These are phyloP conservation scores for Phytopythium cucurbitacearum DNA, from an alignment of 352 stramenopile species.

Conservation along the genomic window DNA sequence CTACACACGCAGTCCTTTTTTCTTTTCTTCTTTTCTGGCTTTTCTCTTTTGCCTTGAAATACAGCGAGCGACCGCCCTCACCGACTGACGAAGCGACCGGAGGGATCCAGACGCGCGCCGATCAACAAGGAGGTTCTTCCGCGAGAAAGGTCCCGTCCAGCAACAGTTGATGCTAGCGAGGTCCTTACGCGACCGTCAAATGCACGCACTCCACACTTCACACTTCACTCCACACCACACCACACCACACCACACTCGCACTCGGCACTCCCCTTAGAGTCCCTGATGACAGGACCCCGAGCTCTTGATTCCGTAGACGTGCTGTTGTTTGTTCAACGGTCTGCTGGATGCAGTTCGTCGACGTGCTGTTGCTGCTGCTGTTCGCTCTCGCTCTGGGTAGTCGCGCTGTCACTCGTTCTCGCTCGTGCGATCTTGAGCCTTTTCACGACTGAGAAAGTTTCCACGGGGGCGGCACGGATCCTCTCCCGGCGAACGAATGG, in stretches of 20 bases:
- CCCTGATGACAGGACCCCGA: too few relatives aligned
- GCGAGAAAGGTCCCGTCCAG: neutral
- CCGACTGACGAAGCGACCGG: neutral
- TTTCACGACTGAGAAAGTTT: too few relatives aligned
- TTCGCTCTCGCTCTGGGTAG: too few relatives aligned
- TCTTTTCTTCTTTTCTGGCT: constrained; percentile 12
- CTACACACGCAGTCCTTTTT: constrained; percentile 8
- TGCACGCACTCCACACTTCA: too few relatives aligned
- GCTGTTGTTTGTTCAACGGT: too few relatives aligned
- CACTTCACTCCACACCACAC: neutral
- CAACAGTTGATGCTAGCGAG: constrained; percentile 5
- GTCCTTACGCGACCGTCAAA: neutral
- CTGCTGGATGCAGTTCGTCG: too few relatives aligned
- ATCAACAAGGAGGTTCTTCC: neutral
- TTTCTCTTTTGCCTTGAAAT: constrained; percentile 9
- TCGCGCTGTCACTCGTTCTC: too few relatives aligned
- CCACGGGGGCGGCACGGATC: too few relatives aligned
- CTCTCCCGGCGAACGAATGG: too few relatives aligned
- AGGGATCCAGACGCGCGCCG: neutral
- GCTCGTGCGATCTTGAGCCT: too few relatives aligned
- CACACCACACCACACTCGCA: constrained; percentile 1
- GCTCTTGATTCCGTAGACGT: too few relatives aligned
- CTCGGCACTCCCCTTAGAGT: neutral
- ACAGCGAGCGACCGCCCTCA: neutral
- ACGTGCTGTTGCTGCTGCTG: too few relatives aligned